These are phyloP conservation scores for Xanthoceras sorbifolium DNA, from an alignment of 345 rosid species.

Conservation along the genomic window DNA sequence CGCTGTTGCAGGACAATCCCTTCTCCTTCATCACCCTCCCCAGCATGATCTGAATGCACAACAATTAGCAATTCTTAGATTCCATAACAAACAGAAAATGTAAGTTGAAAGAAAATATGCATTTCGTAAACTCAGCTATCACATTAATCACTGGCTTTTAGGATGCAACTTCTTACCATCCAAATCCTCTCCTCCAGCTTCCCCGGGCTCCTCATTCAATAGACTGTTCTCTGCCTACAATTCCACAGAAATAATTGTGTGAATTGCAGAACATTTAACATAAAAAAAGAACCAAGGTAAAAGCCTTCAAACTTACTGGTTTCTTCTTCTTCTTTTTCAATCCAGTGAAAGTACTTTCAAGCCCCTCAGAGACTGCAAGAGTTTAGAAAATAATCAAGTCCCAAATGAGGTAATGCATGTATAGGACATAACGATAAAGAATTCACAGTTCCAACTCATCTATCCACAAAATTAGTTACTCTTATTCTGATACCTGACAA, in stretches of 20 bases:
- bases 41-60: constrained; percentile 47
- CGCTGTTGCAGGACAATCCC: constrained; percentile 45
- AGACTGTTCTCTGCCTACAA: constrained; percentile 65
- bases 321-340: constrained; percentile 97
- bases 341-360: constrained; percentile 73
- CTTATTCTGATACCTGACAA: constrained; percentile 45
- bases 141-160: background rate
- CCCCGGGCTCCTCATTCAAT: constrained; percentile 66
- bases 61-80: background rate
- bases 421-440: background rate
- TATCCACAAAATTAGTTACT: background rate
- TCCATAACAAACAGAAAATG: background rate
- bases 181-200: constrained; percentile 58
- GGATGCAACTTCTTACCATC: constrained; percentile 50
- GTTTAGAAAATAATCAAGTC: background rate
- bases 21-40: constrained; percentile 64
- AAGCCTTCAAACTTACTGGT: constrained; percentile 53
- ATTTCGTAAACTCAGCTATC: background rate
- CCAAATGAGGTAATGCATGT: background rate
- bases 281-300: background rate
- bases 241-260: constrained; percentile 16
- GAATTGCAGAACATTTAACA: background rate
- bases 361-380: constrained; percentile 71
- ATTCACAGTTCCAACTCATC: background rate
- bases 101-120: background rate